Conservation (phyloP, 306 rosid genomes). For the Medicago ruthenica region DNA sequence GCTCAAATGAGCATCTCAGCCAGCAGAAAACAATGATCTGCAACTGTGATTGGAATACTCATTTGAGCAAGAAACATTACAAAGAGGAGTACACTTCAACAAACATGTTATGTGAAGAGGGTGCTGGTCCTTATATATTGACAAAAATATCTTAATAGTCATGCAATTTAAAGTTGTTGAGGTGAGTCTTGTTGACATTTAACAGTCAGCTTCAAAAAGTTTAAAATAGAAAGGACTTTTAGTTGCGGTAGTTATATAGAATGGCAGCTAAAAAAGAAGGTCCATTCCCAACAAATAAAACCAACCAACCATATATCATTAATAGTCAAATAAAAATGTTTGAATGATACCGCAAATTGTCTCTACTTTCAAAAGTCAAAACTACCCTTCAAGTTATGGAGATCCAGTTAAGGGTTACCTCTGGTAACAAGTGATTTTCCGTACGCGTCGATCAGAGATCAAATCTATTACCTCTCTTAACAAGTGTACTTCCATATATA, state of each 20-base stretch:
- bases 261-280: conserved; percentile 54
- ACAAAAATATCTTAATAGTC: not conserved
- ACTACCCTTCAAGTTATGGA: too few species aligned
- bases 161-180: conserved; percentile 22
- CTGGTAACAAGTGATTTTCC: too few species aligned
- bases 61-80: conserved; percentile 96
- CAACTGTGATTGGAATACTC: conserved; percentile 77
- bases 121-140: not conserved
- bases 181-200: conserved; percentile 16
- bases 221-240: conserved; percentile 40
- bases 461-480: too few species aligned
- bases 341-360: not conserved
- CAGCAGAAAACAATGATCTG: conserved; percentile 20
- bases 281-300: conserved; percentile 44
- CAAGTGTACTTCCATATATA: too few species aligned
- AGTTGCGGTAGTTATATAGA: conserved; percentile 51
- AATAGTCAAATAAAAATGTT: not conserved
- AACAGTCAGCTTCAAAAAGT: conserved; percentile 39
- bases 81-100: conserved; percentile 33
- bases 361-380: too few species aligned
- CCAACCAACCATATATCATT: not conserved
- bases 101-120: not conserved
- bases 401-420: too few species aligned
- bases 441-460: too few species aligned
- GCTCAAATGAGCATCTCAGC: conserved; percentile 77